Evolutionary conservation across 2,329 filamentous ascomycete genomes (phyloP), one percentile per base, ranked within the genome.

Genomic region (Coccinonectria pachysandricola): DNA sequence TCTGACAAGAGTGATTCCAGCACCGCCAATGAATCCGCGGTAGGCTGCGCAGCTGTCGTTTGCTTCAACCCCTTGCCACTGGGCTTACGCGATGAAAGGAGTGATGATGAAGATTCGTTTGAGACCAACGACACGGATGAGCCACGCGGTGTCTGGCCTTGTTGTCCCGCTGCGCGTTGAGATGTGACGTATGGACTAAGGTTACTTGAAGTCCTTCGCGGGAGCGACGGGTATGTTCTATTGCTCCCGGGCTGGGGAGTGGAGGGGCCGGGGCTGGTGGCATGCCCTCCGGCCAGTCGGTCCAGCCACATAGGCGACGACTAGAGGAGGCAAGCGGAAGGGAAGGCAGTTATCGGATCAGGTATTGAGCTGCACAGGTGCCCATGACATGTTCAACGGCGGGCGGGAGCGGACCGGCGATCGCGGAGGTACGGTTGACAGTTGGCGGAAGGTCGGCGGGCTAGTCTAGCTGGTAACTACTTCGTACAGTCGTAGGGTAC

Each of bases 81-180:
- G 28, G 71, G 61, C 32, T 70, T 64, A 34, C 74, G 70, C 15
- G 71, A 64, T 4, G 71, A 63, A 12, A 84, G 68, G 13, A 94
- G 64, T 20, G 84, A 93, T 0, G 74, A 65, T 4, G 73, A 78
- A 3, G 88, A 94, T 28, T 84, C 79, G 54, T 73, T 83, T 5
- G 82, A 74, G 8, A 72, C 64, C n/a, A 88, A 63, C 2, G 85
- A 91, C 6, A 88, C 60, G 2, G 82, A 82, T 1, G 88, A 94
- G 5, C 75, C 76, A 35, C 82, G 71, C 12, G 83, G 75, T 24
- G 68, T 74, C 20, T 79, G 57, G n/a, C n/a, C n/a, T n/a, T n/a
- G n/a, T n/a, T n/a, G n/a, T n/a, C n/a, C n/a, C 9, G 73, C 74
- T 12, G 80, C 71, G 32, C 84, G 71, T 43, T 76, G 72, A 8